Base-by-base conservation (phyloP, 2,329 filamentous ascomycete species). In the Pyricularia grisea region DNA sequence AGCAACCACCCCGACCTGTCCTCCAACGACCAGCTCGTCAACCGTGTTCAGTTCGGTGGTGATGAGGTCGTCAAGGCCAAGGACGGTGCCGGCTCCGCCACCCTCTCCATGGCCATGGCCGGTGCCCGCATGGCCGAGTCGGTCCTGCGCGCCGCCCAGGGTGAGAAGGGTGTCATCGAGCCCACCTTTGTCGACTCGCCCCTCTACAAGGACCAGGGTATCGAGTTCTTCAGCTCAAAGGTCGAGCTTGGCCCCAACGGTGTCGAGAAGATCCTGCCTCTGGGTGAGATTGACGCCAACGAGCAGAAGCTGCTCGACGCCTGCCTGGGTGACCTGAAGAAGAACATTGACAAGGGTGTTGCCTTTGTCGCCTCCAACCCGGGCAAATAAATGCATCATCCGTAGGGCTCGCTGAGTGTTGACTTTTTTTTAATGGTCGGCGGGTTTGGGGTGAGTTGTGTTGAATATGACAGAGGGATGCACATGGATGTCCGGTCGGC, bases 31-130 rank as follows among this genome's bases (percentile, higher is more conserved):
- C 95, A 97, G 86, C 86, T 99, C 67, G 89, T 97, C 77, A 92
- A 97, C 83, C 93, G 95, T 84, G 92, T 98, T 70, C 95, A 99
- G 82, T 98, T 97, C 75, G 95, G 95, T 79, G 95, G 95, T 85
- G 95, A 99, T 77, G 92, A 94, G 85, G 91, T 94, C 73, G 91
- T 94, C 81, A 87, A 93, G 85, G 92, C 91, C 79, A 94, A 94
- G 88, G 90, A 90, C 76, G 91, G 92, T 80, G 89, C 90, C 75
- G 91, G 92, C 74, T 93, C 91, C 72, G 92, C 92, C 75, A 94
- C 92, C 71, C 89, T 94, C 73, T 93, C 90, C 81, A 94, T 94
- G 92, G 92, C 92, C 74, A 92, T 93, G 79, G 95, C 95, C 74
- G 95, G 95, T 63, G 60, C 60, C 60, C 65, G 88, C 81, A 85